phyloP scores from a whole-genome alignment of 306 rosid species.

The Lotus japonicus region DNA sequence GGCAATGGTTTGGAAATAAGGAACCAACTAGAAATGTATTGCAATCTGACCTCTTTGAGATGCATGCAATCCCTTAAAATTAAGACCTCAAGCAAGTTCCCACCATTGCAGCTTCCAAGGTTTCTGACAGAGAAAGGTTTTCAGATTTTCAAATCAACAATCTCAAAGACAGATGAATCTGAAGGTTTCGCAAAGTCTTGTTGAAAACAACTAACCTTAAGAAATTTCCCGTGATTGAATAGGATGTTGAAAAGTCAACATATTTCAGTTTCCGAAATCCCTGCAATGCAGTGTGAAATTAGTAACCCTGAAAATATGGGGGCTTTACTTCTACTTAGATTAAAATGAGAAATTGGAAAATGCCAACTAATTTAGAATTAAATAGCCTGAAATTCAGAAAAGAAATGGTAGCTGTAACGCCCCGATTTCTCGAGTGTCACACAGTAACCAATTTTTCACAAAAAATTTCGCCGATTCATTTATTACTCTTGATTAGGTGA shows the following conservation, averaged over 20 bases:
- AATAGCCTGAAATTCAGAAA: not conserved
- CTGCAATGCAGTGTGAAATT: conserved; percentile 41
- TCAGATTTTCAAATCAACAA: not conserved
- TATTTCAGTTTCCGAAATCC: conserved; percentile 71
- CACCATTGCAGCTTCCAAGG: conserved; percentile 72
- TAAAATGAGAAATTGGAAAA: not conserved
- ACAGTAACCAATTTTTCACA: too few relatives aligned
- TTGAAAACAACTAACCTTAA: conserved; percentile 50
- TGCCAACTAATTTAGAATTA: not conserved
- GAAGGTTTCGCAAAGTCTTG: conserved; percentile 1
- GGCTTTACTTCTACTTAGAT: not conserved
- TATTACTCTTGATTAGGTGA: too few relatives aligned
- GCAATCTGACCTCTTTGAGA: conserved; percentile 76
- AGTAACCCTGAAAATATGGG: conserved; percentile 6
- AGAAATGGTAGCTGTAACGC: not conserved
- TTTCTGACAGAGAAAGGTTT: conserved; percentile 41
- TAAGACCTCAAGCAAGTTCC: conserved; percentile 69
- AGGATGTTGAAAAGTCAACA: conserved; percentile 92
- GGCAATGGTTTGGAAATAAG: conserved; percentile 7
- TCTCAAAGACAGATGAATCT: not conserved
- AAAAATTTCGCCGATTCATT: too few relatives aligned
- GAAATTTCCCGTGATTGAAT: conserved; percentile 89
- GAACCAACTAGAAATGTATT: not conserved
- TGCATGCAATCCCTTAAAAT: conserved; percentile 97
- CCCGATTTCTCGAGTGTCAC: too few relatives aligned